Evolutionary conservation across 192 early-diverging fungal species (phyloP).

Genomic region (Backusella morwellensis): DNA sequence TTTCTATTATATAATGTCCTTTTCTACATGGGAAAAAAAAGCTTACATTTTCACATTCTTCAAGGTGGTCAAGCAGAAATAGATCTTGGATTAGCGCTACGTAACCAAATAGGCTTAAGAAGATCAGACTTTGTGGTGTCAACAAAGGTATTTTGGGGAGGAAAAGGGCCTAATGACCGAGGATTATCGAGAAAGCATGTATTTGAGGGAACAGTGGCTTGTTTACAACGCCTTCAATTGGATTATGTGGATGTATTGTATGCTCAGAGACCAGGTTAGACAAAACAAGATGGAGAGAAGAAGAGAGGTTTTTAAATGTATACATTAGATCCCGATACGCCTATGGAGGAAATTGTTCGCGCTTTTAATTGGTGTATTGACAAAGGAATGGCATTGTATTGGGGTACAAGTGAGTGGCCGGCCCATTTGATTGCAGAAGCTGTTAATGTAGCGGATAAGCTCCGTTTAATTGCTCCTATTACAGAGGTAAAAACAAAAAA

Average conservation of each 20-base stretch:
- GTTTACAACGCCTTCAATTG: conserved; percentile 66
- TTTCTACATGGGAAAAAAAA: background rate
- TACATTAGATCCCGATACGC: conserved; percentile 40
- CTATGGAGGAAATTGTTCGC: conserved; percentile 86
- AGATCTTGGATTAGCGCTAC: conserved; percentile 76
- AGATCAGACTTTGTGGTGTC: conserved; percentile 76
- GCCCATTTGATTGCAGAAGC: conserved; percentile 77
- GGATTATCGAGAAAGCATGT: conserved; percentile 87
- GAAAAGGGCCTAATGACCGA: conserved; percentile 73
- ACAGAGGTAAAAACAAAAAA: conserved; percentile 38
- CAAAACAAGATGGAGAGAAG: background rate
- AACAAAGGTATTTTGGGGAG: conserved; percentile 79
- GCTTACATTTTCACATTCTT: background rate
- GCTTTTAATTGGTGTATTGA: conserved; percentile 84
- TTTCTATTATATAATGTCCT: background rate
- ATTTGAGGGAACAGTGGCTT: conserved; percentile 74
- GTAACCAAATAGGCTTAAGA: conserved; percentile 63
- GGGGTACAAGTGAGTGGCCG: conserved; percentile 85
- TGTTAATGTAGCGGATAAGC: conserved; percentile 59
- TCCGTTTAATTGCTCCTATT: conserved; percentile 69
- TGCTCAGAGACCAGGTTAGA: conserved; percentile 72
- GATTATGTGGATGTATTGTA: conserved; percentile 78
- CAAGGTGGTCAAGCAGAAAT: conserved; percentile 68
- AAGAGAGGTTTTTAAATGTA: background rate
- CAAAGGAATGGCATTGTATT: conserved; percentile 78